Evolutionary conservation across 345 rosid species (phyloP).

Genomic region (Camelina sativa): DNA sequence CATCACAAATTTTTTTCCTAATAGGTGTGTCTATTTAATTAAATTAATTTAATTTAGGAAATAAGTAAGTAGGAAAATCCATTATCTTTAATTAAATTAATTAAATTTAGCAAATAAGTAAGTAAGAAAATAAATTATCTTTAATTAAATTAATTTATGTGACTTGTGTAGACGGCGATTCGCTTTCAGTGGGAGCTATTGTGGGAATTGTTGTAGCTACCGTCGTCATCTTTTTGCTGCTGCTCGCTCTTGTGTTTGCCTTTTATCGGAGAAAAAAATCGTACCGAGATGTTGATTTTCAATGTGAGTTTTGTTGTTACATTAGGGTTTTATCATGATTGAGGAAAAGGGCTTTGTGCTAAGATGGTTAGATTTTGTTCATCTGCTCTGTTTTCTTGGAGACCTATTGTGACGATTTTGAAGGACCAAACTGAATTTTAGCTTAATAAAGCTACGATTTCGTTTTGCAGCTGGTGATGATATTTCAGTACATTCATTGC

Average conservation of each 20-base stretch:
- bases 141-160: too few relatives aligned
- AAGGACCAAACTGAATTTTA: neutral
- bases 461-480: slow-evolving; percentile 46
- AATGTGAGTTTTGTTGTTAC: slow-evolving; percentile 26
- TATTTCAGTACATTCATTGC: slow-evolving; percentile 49
- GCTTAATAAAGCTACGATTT: neutral
- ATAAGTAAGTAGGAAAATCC: too few relatives aligned
- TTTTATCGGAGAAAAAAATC: slow-evolving; percentile 24
- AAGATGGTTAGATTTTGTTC: too few relatives aligned
- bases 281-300: slow-evolving; percentile 16
- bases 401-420: neutral
- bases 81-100: too few relatives aligned
- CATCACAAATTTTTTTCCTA: too few relatives aligned
- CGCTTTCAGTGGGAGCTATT: slow-evolving; percentile 27
- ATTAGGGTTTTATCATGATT: neutral
- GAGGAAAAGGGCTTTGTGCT: neutral
- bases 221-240: slow-evolving; percentile 1
- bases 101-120: too few relatives aligned
- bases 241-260: slow-evolving; percentile 26
- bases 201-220: slow-evolving; percentile 18
- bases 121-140: too few relatives aligned
- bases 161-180: slow-evolving; percentile 28
- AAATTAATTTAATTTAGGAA: too few relatives aligned
- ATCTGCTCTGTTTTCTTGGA: neutral
- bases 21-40: too few relatives aligned